phyloP scores from a whole-genome alignment of 2,329 filamentous ascomycete species.

The Clonostachys chloroleuca region DNA sequence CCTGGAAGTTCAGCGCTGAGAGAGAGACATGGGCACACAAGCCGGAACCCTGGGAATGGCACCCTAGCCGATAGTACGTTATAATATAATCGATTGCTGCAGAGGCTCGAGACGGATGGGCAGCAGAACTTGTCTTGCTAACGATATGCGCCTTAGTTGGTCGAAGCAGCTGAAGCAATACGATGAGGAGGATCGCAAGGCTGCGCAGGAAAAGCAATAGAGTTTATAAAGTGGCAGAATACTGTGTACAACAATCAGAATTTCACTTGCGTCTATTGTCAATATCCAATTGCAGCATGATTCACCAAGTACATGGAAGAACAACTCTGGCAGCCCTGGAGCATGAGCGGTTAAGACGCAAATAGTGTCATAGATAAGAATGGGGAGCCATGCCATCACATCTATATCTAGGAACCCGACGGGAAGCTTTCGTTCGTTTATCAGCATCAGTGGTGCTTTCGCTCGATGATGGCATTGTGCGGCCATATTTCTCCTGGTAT shows the following conservation, averaged over 20 bases:
- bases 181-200: conserved; percentile 34
- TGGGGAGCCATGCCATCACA: too few relatives aligned
- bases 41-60: conserved; percentile 74
- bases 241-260: conserved; percentile 8
- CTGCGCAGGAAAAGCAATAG: conserved; percentile 21
- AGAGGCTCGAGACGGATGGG: not conserved
- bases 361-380: too few relatives aligned
- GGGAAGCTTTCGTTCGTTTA: too few relatives aligned
- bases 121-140: conserved; percentile 8
- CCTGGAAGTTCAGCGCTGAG: conserved; percentile 70
- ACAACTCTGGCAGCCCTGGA: too few relatives aligned
- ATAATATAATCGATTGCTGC: not conserved
- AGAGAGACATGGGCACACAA: conserved; percentile 70
- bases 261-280: not conserved
- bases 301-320: too few relatives aligned
- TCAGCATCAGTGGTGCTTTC: too few relatives aligned
- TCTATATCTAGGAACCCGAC: too few relatives aligned
- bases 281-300: too few relatives aligned
- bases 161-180: conserved; percentile 38
- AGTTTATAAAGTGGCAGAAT: conserved; percentile 9
- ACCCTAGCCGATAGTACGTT: conserved; percentile 77
- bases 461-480: too few relatives aligned
- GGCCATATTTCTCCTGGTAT: too few relatives aligned
- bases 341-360: too few relatives aligned
- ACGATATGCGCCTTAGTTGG: conserved; percentile 25